Conservation (phyloP, 2,329 filamentous ascomycete genomes). For the Zymoseptoria pseudotritici region DNA sequence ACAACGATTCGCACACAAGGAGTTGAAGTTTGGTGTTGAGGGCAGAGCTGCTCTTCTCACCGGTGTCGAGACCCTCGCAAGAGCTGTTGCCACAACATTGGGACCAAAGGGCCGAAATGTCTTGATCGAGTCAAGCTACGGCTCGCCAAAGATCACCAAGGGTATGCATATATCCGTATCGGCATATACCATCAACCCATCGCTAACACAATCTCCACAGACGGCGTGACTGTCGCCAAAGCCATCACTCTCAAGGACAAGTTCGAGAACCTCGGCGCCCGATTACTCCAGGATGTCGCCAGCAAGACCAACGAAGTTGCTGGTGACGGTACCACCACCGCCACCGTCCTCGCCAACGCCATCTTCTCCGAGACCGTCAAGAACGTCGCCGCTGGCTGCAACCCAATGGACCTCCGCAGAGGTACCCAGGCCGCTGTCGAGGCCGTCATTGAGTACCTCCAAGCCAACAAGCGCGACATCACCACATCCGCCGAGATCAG, state of each 20-base stretch:
- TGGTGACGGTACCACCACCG: constrained; percentile 96
- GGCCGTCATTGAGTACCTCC: constrained; percentile 86
- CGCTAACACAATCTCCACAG: constrained; percentile 25
- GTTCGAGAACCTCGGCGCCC: constrained; percentile 98
- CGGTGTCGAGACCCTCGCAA: constrained; percentile 94
- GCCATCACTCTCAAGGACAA: constrained; percentile 94
- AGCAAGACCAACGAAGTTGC: constrained; percentile 99
- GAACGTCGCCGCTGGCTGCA: constrained; percentile 98
- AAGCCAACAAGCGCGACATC: constrained; percentile 95
- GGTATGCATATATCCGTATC: constrained; percentile 49
- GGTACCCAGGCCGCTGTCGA: constrained; percentile 96
- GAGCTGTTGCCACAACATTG: constrained; percentile 89
- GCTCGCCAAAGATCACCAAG: constrained; percentile 99
- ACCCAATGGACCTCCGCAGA: constrained; percentile 96
- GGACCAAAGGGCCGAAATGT: constrained; percentile 98
- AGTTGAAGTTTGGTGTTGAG: constrained; percentile 97
- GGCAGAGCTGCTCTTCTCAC: constrained; percentile 79
- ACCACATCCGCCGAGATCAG: constrained; percentile 96
- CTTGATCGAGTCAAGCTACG: constrained; percentile 95
- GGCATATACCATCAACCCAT: background rate
- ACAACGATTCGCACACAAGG: constrained; percentile 96
- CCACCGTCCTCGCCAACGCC: constrained; percentile 89
- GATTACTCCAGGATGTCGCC: constrained; percentile 93
- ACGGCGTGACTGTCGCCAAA: constrained; percentile 54
- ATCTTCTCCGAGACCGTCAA: constrained; percentile 99